Evolutionary conservation across 768 basidiomycete species (phyloP).

Genomic region (Amyloporia xantha): DNA sequence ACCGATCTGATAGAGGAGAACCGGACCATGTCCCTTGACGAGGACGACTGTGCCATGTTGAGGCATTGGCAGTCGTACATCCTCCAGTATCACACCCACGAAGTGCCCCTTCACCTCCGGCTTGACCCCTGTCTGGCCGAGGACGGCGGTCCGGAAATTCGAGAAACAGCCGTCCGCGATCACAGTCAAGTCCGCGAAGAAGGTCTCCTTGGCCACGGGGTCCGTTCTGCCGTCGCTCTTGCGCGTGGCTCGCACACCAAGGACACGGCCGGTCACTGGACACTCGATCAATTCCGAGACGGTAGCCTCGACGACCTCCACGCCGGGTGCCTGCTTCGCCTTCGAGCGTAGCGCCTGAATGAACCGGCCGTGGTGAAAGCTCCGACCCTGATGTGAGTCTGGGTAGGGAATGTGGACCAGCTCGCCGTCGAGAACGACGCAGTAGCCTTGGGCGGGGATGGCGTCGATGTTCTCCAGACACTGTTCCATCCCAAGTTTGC

Average conservation of each 20-base stretch:
- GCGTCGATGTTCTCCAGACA: conserved; percentile 88
- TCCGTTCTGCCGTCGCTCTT: conserved; percentile 33
- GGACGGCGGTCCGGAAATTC: conserved; percentile 74
- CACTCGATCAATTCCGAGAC: conserved; percentile 70
- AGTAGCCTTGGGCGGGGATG: conserved; percentile 78
- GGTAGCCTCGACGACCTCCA: conserved; percentile 82
- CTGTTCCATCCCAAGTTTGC: conserved; percentile 66
- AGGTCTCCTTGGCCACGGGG: conserved; percentile 38
- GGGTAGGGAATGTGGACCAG: conserved; percentile 91
- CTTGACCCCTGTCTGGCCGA: conserved; percentile 43
- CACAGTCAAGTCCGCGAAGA: conserved; percentile 73
- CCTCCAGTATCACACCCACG: conserved; percentile 76
- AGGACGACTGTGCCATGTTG: conserved; percentile 82
- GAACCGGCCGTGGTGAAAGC: conserved; percentile 93
- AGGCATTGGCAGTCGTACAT: conserved; percentile 65
- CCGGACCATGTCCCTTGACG: conserved; percentile 76
- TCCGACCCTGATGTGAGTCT: conserved; percentile 58
- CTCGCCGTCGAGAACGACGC: conserved; percentile 59
- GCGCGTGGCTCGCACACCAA: conserved; percentile 60
- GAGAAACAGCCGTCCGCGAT: conserved; percentile 95
- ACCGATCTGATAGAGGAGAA: conserved; percentile 89
- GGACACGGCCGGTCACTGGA: conserved; percentile 41
- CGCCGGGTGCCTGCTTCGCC: conserved; percentile 51
- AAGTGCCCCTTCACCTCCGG: conserved; percentile 70
- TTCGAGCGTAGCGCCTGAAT: conserved; percentile 71